phyloP scores from a whole-genome alignment of 1,284 basidiomycete species.

The Rhodofomes roseus region DNA sequence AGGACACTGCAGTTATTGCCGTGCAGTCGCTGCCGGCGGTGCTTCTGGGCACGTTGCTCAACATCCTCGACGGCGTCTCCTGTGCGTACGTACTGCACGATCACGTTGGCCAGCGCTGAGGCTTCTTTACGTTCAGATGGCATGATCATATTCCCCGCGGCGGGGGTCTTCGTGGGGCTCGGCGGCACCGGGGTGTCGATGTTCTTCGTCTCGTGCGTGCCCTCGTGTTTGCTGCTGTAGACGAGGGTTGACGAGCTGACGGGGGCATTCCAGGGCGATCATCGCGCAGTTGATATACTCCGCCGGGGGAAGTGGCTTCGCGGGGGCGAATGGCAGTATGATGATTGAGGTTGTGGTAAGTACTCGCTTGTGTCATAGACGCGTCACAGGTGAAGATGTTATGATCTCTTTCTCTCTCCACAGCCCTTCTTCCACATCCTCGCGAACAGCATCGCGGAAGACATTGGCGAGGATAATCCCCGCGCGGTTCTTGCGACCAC shows the following conservation, averaged over 20 bases:
- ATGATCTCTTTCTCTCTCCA: not conserved
- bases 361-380: conserved; percentile 17
- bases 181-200: conserved; percentile 92
- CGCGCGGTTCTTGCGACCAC: conserved; percentile 85
- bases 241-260: not conserved
- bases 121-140: conserved; percentile 44
- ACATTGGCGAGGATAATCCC: conserved; percentile 72
- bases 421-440: conserved; percentile 96
- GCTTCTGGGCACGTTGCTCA: conserved; percentile 82
- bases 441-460: conserved; percentile 69
- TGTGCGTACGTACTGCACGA: conserved; percentile 47
- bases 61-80: conserved; percentile 91
- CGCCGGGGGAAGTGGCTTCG: conserved; percentile 85
- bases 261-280: conserved; percentile 45
- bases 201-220: conserved; percentile 83
- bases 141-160: conserved; percentile 90
- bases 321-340: conserved; percentile 93
- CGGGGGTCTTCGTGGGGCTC: conserved; percentile 76
- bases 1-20: conserved; percentile 30
- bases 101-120: not conserved
- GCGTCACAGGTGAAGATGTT: not conserved
- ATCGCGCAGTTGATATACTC: conserved; percentile 87
- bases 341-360: conserved; percentile 96
- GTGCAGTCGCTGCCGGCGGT: conserved; percentile 75
- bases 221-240: not conserved